Evolutionary conservation across 2,329 filamentous ascomycete species (phyloP).

Genomic region (Blastomyces silverae): DNA sequence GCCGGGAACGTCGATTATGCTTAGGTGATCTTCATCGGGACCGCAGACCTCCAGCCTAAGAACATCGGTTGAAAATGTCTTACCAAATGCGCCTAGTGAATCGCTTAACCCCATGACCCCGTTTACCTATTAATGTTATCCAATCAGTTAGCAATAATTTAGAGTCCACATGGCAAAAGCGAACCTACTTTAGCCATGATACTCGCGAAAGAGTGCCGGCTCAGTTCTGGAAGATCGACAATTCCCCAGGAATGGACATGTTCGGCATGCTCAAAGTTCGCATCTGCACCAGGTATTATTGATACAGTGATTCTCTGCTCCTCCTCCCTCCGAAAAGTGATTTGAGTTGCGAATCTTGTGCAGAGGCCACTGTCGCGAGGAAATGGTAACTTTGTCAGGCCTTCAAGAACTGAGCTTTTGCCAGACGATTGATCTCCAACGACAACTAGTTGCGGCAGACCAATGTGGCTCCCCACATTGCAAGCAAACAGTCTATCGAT

Average conservation of each 20-base stretch:
- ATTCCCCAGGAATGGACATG: slow-evolving; percentile 26
- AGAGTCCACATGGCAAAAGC: background rate
- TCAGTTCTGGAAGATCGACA: slow-evolving; percentile 21
- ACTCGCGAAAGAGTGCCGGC: slow-evolving; percentile 21
- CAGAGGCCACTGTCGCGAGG: slow-evolving; percentile 36
- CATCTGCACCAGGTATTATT: slow-evolving; percentile 32
- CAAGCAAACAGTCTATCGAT: slow-evolving; percentile 34
- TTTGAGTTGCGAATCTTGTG: slow-evolving; percentile 26
- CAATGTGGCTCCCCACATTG: slow-evolving; percentile 31
- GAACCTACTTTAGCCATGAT: slow-evolving; percentile 24
- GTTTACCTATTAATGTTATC: slow-evolving; percentile 21
- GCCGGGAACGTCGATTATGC: slow-evolving; percentile 44
- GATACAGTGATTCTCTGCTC: slow-evolving; percentile 44
- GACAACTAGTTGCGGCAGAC: slow-evolving; percentile 26
- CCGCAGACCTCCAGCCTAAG: slow-evolving; percentile 41
- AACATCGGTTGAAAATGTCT: slow-evolving; percentile 33
- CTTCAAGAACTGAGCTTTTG: slow-evolving; percentile 27
- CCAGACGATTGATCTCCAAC: slow-evolving; percentile 34
- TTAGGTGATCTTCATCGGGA: slow-evolving; percentile 37
- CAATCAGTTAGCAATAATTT: background rate
- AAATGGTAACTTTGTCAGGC: slow-evolving; percentile 33
- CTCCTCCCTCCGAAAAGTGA: no score
- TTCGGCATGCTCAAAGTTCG: slow-evolving; percentile 18
- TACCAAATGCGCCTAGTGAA: slow-evolving; percentile 16
- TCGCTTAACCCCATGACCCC: slow-evolving; percentile 27